Conservation (phyloP, 78 protist species). For the Capsaspora owczarzaki region DNA sequence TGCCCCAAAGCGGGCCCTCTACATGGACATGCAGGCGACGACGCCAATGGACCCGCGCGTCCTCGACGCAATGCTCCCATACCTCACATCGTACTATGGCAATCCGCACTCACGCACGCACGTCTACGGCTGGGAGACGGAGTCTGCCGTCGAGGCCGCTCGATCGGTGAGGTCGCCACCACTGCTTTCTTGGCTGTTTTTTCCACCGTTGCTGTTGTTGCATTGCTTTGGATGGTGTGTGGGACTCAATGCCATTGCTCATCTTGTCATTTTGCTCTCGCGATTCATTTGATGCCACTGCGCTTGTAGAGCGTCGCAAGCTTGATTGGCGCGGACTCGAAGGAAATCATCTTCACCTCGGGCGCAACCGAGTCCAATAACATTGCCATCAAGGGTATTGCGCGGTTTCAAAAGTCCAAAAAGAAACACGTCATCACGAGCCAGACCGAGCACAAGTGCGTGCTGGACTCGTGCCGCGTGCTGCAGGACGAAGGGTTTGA, state of each 20-base stretch:
- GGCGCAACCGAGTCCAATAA: constrained; percentile 99
- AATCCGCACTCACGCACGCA: constrained; percentile 95
- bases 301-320: constrained; percentile 67
- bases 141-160: constrained; percentile 80
- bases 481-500: constrained; percentile 85
- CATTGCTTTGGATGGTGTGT: too few species aligned
- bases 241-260: too few species aligned
- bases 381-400: constrained; percentile 92
- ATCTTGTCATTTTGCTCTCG: too few species aligned
- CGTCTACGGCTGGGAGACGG: constrained; percentile 92
- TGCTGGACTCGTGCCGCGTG: constrained; percentile 90
- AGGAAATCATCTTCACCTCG: constrained; percentile 91
- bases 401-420: constrained; percentile 66
- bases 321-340: constrained; percentile 75
- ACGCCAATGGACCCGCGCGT: constrained; percentile 93
- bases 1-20: background rate
- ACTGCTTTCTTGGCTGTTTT: background rate
- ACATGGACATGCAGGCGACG: constrained; percentile 31
- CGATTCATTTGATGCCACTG: too few species aligned
- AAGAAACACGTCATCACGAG: constrained; percentile 89
- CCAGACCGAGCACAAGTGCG: constrained; percentile 93
- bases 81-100: constrained; percentile 75
- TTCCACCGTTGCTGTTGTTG: background rate
- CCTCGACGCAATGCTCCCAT: constrained; percentile 94
- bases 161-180: constrained; percentile 65